These are phyloP conservation scores for Xylariaceae sp. DNA, from an alignment of 2,329 filamentous ascomycete genomes.

Conservation along the genomic window DNA sequence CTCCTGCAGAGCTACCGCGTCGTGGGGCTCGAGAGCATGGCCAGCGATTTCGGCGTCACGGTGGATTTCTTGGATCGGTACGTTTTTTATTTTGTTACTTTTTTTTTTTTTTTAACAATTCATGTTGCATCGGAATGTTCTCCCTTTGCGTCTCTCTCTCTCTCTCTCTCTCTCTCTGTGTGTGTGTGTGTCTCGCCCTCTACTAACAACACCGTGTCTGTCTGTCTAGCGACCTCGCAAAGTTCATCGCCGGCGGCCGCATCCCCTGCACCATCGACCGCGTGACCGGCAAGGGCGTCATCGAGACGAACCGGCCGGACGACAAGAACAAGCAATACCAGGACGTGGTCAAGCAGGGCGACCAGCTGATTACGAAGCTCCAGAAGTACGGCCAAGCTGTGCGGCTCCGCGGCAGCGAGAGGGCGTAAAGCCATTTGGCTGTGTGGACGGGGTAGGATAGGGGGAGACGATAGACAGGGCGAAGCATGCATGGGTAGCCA, in stretches of 20 bases:
- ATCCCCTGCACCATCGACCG: slow-evolving; percentile 98
- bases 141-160: neutral
- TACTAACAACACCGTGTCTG: too few relatives aligned
- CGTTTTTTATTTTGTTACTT: slow-evolving; percentile 37
- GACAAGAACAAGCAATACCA: slow-evolving; percentile 99
- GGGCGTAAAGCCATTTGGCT: slow-evolving; percentile 61
- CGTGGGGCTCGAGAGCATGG: slow-evolving; percentile 96
- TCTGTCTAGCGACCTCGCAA: slow-evolving; percentile 76
- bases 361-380: slow-evolving; percentile 96
- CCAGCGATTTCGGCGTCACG: slow-evolving; percentile 92
- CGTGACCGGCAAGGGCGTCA: slow-evolving; percentile 92
- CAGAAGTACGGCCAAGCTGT: slow-evolving; percentile 99
- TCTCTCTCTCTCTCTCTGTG: neutral
- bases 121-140: too few relatives aligned
- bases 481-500: neutral
- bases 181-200: too few relatives aligned
- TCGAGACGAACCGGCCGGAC: slow-evolving; percentile 96
- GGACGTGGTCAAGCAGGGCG: slow-evolving; percentile 95
- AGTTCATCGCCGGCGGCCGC: slow-evolving; percentile 92
- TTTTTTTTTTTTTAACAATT: neutral
- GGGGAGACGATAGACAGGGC: too few relatives aligned
- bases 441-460: too few relatives aligned
- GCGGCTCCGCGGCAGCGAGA: slow-evolving; percentile 89
- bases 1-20: slow-evolving; percentile 96
- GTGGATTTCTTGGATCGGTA: slow-evolving; percentile 96